Evolutionary conservation across 805 yeast genomes (phyloP), one percentile per base, ranked within the genome.

Genomic region (Candida ascalaphidarum): DNA sequence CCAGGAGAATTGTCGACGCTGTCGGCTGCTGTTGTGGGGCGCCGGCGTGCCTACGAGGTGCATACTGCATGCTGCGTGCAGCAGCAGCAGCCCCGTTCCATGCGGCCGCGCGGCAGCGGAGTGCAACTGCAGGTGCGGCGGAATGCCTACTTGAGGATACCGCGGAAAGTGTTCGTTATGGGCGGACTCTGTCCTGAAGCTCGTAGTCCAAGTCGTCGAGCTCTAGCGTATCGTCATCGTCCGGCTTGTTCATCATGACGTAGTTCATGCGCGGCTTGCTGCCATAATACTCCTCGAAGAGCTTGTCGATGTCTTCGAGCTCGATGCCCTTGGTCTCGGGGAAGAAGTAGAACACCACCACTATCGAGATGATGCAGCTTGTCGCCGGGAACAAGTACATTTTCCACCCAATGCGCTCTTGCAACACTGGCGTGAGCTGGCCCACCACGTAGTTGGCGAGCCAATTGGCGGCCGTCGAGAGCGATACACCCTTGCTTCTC

Each of bases 321-420:
- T 62, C 69, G 11, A 59, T 50, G 4, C 67, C 67, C 37, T 59
- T 62, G 11, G 69, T 62, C 35, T 62, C 69, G 2, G 69, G 69
- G 35, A 58, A 62, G 31, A 48, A 55, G 21, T 45, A 31, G 19
- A 46, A 30, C 23, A 62, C 69, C 22, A 56, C 57, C 4, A 50
- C 8, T 6, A 58, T 48, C 11, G 62, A 54, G 2, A 57, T 33
- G 7, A 55, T 31, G 43, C 69, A 62, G 25, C 60, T 55, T 7
- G 40, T 26, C 2, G 63, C 63, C 3, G 69, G 69, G 24, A 61
- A 44, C 14, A 62, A 33, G 40, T 62, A 62, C 54, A 59, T 48
- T 23, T 46, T 51, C 69, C 69, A 62, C 21, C 56, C 56, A 14
- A 61, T 58, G 11, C 43, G 25, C 28, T 52, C 56, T 40, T 60